Base-by-base conservation (phyloP, 352 stramenopile genomes). In the Phytophthora aleatoria region DNA sequence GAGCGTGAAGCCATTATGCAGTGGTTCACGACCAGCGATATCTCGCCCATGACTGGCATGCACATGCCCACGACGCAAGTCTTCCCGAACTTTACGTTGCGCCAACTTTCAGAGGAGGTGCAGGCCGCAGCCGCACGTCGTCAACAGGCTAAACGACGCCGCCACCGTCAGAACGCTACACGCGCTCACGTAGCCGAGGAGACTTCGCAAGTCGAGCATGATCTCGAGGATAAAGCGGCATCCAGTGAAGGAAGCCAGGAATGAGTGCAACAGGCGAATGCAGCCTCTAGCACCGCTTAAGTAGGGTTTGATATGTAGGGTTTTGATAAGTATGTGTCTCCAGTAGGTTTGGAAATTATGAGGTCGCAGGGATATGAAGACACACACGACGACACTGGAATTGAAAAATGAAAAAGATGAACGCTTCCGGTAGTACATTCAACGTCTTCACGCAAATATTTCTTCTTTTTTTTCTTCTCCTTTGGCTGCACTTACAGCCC, bases 1-100 rank as follows among this genome's bases (percentile, higher is more conserved):
- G 97, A 99, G 53, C 83, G 96, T 20, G 79, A 84, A 45, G 96
- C 95, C 6, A 99, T 99, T 63, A 53, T 84, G 67, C 78, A 90
- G 30, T 99, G 97, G 96, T 89, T 99, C 33, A 81, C 85, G 38
- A 97, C 76, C 20, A 85, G 88, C 47, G 70, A 87, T 56, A 93
- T 85, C 15, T 95, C 87, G 15, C 88, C 88, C 4, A 83, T 92
- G 74, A 96, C 87, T 1, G 85, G 85, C 27, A 81, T 77, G 66
- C 69, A 82, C 52, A 89, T 96, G 57, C 61, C 70, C 35, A 90
- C 83, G n/a, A 89, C 67, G n/a, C 76, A 90, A 51, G 76, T 92
- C 11, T 88, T 92, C 54, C 63, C 83, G 15, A 92, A 92, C 58
- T 89, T 87, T 42, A 85, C 83, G 31, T 64, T 92, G n/a, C 78